Conservation (phyloP, 257 asterid genomes). For the Knoxia roxburghii region DNA sequence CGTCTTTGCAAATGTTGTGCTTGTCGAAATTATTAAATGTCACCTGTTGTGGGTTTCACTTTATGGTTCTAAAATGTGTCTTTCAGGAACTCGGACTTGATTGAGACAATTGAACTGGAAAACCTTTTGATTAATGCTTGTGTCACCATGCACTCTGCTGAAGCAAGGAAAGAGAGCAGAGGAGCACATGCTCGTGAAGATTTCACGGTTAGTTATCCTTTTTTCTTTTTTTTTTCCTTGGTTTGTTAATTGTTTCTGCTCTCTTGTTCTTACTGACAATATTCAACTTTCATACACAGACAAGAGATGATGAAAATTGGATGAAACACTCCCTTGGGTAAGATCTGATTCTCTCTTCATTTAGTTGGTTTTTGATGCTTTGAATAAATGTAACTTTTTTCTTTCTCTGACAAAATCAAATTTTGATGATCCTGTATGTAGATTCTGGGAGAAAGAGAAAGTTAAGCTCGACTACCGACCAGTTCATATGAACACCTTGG, state of each 20-base stretch:
- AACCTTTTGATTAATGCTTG: constrained; percentile 93
- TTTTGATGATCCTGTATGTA: constrained; percentile 27
- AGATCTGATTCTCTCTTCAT: constrained; percentile 17
- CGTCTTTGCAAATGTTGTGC: background rate
- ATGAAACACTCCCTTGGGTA: constrained; percentile 95
- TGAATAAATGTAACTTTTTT: background rate
- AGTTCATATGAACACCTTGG: constrained; percentile 83
- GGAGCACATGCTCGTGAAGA: constrained; percentile 99
- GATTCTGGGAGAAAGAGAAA: constrained; percentile 80
- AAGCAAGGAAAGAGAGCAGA: constrained; percentile 98
- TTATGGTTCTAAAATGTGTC: constrained; percentile 2
- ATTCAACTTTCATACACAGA: constrained; percentile 41
- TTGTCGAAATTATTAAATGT: constrained; percentile 7
- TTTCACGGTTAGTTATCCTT: constrained; percentile 58
- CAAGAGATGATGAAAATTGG: constrained; percentile 90
- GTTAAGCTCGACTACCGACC: constrained; percentile 74
- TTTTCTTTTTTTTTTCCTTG: background rate
- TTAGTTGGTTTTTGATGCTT: background rate
- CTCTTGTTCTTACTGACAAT: constrained; percentile 14
- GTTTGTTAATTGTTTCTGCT: background rate
- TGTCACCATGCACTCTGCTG: constrained; percentile 98
- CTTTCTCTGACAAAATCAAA: background rate
- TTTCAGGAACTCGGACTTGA: constrained; percentile 88
- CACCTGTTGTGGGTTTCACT: background rate
- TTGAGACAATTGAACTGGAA: constrained; percentile 91